These are phyloP conservation scores for Hippophae gyantsensis DNA, from an alignment of 306 rosid species.

Conservation along the genomic window DNA sequence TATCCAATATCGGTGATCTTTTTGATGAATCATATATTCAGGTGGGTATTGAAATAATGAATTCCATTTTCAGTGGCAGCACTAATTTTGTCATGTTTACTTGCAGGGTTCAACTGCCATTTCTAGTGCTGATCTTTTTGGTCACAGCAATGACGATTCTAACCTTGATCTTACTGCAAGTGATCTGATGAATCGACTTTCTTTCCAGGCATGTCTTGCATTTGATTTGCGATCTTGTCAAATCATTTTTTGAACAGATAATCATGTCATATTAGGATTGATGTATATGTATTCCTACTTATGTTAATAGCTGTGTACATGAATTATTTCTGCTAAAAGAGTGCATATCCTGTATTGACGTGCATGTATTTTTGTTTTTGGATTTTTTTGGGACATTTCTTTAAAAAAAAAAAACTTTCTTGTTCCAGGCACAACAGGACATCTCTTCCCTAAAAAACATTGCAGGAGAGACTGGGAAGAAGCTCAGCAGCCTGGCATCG, in stretches of 20 bases:
- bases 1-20: neutral
- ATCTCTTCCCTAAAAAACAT: conserved; percentile 73
- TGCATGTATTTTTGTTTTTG: no score
- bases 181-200: conserved; percentile 62
- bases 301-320: neutral
- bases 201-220: conserved; percentile 46
- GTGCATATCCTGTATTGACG: no score
- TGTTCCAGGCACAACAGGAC: conserved; percentile 74
- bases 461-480: conserved; percentile 93
- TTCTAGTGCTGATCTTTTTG: conserved; percentile 86
- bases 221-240: neutral
- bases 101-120: conserved; percentile 70
- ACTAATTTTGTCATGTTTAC: conserved; percentile 3
- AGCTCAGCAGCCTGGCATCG: conserved; percentile 74
- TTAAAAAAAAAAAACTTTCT: neutral
- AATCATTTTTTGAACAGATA: no score
- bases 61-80: neutral
- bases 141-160: conserved; percentile 36
- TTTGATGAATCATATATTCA: neutral
- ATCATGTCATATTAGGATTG: no score
- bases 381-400: no score
- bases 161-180: conserved; percentile 49
- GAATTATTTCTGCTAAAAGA: no score
- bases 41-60: neutral
- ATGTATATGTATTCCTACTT: no score